These are phyloP conservation scores for Omphalotus guepiniiformis DNA, from an alignment of 768 basidiomycete genomes.

Conservation along the genomic window DNA sequence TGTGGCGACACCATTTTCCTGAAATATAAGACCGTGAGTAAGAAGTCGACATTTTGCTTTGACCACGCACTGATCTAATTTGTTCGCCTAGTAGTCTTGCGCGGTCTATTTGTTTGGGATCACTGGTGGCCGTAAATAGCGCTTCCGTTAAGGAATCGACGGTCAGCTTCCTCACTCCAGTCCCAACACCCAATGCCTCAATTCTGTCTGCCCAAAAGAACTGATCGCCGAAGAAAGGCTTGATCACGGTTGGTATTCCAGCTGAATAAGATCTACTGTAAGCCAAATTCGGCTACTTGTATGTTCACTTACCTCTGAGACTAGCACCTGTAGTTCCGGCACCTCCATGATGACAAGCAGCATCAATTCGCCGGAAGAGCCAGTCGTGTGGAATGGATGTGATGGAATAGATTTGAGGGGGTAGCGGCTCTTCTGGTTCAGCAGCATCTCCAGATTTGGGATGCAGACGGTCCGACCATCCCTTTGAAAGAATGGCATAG, in stretches of 20 bases:
- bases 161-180: slow-evolving; percentile 83
- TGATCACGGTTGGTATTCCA: slow-evolving; percentile 92
- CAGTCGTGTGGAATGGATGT: slow-evolving; percentile 92
- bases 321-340: slow-evolving; percentile 96
- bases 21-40: slow-evolving; percentile 10
- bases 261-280: slow-evolving; percentile 36
- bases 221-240: slow-evolving; percentile 97
- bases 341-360: slow-evolving; percentile 98
- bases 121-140: slow-evolving; percentile 75
- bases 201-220: slow-evolving; percentile 98
- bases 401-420: slow-evolving; percentile 78
- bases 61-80: slow-evolving; percentile 62
- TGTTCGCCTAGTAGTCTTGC: slow-evolving; percentile 83
- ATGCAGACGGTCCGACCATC: slow-evolving; percentile 91
- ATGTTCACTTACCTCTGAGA: slow-evolving; percentile 61
- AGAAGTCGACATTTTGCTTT: neutral
- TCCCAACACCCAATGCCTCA: slow-evolving; percentile 92
- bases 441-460: slow-evolving; percentile 54
- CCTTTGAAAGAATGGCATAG: slow-evolving; percentile 91
- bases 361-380: slow-evolving; percentile 91
- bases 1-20: slow-evolving; percentile 94
- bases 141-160: slow-evolving; percentile 76
- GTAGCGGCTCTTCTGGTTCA: slow-evolving; percentile 67
- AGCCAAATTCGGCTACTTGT: neutral
- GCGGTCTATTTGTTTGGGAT: slow-evolving; percentile 82